Evolutionary conservation across 352 stramenopile genomes (phyloP).

Genomic region (Phytophthora citrophthora): DNA sequence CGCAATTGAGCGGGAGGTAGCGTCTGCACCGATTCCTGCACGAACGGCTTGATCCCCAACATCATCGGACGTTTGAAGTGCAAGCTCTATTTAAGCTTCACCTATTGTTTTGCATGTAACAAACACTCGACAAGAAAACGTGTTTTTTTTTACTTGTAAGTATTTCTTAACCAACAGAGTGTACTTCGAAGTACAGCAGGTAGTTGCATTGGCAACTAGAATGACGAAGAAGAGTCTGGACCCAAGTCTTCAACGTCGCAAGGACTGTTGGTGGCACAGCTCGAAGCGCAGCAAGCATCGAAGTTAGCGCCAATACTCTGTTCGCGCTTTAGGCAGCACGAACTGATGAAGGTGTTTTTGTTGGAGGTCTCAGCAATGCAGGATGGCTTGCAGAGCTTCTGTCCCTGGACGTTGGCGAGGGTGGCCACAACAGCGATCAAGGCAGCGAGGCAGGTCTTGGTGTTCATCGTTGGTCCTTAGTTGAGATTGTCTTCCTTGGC

Average conservation of each 20-base stretch:
- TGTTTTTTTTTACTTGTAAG: too few relatives aligned
- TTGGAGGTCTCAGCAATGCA: neutral
- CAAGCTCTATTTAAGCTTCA: too few relatives aligned
- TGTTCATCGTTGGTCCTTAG: neutral
- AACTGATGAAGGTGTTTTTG: neutral
- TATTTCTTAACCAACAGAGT: too few relatives aligned
- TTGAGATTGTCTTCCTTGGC: neutral
- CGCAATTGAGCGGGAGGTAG: constrained; percentile 53
- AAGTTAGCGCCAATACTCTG: neutral
- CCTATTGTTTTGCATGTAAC: too few relatives aligned
- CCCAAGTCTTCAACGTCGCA: neutral
- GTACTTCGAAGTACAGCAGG: too few relatives aligned
- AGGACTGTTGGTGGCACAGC: neutral
- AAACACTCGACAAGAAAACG: too few relatives aligned
- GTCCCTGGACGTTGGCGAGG: neutral
- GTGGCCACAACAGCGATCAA: neutral
- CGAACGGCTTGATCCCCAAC: constrained; percentile 67
- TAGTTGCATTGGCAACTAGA: too few relatives aligned
- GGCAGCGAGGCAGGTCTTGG: neutral
- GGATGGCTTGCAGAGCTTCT: neutral
- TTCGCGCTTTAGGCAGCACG: neutral
- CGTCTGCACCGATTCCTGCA: constrained; percentile 66
- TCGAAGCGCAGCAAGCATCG: too few relatives aligned
- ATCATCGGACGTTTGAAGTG: constrained; percentile 19
- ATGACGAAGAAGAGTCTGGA: neutral